Percentiles rank a stretch among this genome's conserved stretches.
phyloP scores from a whole-genome alignment of 352 stramenopile genomes.

The Pythium sp. region DNA sequence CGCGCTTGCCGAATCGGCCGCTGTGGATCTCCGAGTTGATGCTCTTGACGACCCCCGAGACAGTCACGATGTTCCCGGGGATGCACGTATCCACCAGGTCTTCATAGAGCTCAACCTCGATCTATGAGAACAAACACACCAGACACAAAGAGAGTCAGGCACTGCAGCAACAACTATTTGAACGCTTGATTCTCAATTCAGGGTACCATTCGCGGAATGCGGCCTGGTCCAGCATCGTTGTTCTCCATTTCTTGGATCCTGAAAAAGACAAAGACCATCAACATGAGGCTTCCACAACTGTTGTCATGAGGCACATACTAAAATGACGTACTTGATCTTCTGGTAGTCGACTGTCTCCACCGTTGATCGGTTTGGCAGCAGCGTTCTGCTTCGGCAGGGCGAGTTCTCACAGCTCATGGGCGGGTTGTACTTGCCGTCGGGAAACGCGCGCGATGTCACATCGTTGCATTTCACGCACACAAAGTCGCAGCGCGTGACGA shows the following conservation, averaged over 20 bases:
- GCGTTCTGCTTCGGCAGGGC: conserved; percentile 50
- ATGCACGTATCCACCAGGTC: conserved; percentile 95
- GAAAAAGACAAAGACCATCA: not conserved
- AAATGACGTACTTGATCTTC: conserved; percentile 69
- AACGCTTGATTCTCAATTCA: not conserved
- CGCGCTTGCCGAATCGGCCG: conserved; percentile 86
- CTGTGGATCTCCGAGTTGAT: conserved; percentile 93
- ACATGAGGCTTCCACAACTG: not conserved
- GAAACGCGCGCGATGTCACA: conserved; percentile 63
- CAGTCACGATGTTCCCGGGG: conserved; percentile 93
- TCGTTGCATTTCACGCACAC: conserved; percentile 79
- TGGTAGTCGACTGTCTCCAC: conserved; percentile 91
- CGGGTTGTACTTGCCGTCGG: conserved; percentile 79
- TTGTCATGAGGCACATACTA: not conserved
- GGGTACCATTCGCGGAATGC: conserved; percentile 81
- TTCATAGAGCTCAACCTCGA: conserved; percentile 86
- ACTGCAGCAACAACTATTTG: not conserved
- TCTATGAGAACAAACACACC: conserved; percentile 25
- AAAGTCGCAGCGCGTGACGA: conserved; percentile 88
- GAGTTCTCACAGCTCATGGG: conserved; percentile 61
- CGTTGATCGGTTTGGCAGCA: conserved; percentile 82
- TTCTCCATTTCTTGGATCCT: conserved; percentile 91
- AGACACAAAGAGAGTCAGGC: not conserved
- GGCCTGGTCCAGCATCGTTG: conserved; percentile 79
- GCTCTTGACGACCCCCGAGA: conserved; percentile 93